phyloP scores from a whole-genome alignment of 306 rosid species.

The Herpetospermum pedunculosum region DNA sequence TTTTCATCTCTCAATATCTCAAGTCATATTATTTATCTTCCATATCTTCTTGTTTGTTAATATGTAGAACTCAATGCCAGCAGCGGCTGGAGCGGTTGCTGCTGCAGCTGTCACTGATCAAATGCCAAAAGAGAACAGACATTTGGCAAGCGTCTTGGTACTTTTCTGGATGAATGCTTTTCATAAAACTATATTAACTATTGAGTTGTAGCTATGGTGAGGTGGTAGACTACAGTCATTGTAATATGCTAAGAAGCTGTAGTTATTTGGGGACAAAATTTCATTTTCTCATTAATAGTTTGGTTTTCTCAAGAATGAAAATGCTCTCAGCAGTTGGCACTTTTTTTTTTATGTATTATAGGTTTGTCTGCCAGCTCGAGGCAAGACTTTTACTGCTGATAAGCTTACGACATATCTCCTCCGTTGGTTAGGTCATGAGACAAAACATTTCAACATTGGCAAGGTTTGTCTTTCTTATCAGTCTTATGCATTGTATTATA shows the following conservation, averaged over 20 bases:
- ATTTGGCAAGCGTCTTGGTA: slow-evolving; percentile 98
- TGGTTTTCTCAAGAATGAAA: not conserved
- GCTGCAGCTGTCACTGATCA: slow-evolving; percentile 99
- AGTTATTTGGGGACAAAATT: not conserved
- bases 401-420: slow-evolving; percentile 97
- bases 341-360: slow-evolving; percentile 22
- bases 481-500: not conserved
- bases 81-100: slow-evolving; percentile 98
- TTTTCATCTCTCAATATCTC: slow-evolving; percentile 10
- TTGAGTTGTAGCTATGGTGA: not conserved
- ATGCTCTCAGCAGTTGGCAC: slow-evolving; percentile 17
- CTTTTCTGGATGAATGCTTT: slow-evolving; percentile 4
- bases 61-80: slow-evolving; percentile 93
- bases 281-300: not conserved
- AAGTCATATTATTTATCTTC: slow-evolving; percentile 1
- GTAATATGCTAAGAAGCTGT: not conserved
- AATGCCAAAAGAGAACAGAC: slow-evolving; percentile 94
- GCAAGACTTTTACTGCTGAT: slow-evolving; percentile 96
- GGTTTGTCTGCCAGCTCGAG: slow-evolving; percentile 99
- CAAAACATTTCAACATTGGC: slow-evolving; percentile 98
- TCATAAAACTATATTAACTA: not conserved
- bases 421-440: slow-evolving; percentile 97
- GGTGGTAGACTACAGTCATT: not conserved
- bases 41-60: slow-evolving; percentile 16
- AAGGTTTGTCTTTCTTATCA: slow-evolving; percentile 55